Conservation (phyloP, 805 yeast species). For the fission yeast (Schizosaccharomyces pombe) region DNA sequence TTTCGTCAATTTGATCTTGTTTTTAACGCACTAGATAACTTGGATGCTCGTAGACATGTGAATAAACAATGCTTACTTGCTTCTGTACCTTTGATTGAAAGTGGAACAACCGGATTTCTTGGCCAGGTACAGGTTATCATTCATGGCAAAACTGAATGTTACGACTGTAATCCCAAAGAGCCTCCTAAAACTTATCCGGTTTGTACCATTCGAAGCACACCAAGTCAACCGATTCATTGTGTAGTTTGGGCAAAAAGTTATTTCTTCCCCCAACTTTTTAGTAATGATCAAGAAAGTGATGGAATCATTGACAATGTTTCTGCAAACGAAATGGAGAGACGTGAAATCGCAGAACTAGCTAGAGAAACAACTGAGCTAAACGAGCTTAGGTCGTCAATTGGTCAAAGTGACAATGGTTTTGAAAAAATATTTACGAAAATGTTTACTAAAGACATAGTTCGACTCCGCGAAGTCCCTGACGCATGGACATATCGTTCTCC, state of each 20-base stretch:
- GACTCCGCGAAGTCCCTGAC: conserved; percentile 44
- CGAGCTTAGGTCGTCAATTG: conserved; percentile 14
- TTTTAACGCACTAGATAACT: conserved; percentile 81
- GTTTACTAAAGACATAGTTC: conserved; percentile 53
- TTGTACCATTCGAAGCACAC: conserved; percentile 90
- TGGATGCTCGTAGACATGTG: conserved; percentile 71
- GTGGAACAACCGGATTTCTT: conserved; percentile 83
- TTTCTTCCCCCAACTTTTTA: conserved; percentile 56
- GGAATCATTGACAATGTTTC: conserved; percentile 30
- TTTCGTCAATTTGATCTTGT: conserved; percentile 51
- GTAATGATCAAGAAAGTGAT: conserved; percentile 22
- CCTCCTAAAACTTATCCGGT: conserved; percentile 85
- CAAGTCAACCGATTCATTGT: conserved; percentile 87
- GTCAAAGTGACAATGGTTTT: conserved; percentile 16
- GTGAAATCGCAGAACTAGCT: conserved; percentile 16
- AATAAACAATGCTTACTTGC: conserved; percentile 59
- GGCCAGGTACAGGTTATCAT: conserved; percentile 88
- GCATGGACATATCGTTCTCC: conserved; percentile 51
- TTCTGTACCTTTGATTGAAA: conserved; percentile 59
- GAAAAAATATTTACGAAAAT: conserved; percentile 20
- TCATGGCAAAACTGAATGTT: conserved; percentile 54
- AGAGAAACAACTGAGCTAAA: conserved; percentile 18
- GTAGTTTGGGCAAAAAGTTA: conserved; percentile 94
- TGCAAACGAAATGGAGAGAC: conserved; percentile 12
- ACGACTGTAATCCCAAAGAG: conserved; percentile 70